These are phyloP conservation scores for Naganishia randhawae DNA, from an alignment of 768 basidiomycete species.

Conservation along the genomic window DNA sequence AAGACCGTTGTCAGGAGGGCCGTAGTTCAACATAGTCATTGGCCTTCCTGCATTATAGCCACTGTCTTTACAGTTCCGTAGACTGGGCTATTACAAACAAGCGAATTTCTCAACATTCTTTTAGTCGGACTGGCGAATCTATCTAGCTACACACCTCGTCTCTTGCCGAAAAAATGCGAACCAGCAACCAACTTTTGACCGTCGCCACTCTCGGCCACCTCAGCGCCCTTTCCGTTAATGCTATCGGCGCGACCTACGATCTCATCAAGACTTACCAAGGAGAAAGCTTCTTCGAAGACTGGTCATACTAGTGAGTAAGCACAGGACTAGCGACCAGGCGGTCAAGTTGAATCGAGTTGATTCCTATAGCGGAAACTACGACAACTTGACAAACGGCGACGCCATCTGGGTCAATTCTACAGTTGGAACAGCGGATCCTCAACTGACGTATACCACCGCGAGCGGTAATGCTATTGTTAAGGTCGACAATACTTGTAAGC, in stretches of 20 bases:
- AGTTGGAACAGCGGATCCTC: conserved; percentile 44
- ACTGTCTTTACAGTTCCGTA: not conserved
- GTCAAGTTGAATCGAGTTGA: not conserved
- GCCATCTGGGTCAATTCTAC: conserved; percentile 52
- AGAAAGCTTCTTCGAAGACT: conserved; percentile 63
- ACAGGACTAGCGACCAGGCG: not conserved
- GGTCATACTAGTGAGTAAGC: conserved; percentile 58
- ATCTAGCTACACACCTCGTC: not conserved
- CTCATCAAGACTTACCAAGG: conserved; percentile 62
- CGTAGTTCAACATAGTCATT: too few relatives aligned
- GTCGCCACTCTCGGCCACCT: not conserved
- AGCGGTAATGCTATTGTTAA: conserved; percentile 72
- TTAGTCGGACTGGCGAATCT: too few relatives aligned
- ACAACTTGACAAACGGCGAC: conserved; percentile 69
- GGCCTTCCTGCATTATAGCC: not conserved
- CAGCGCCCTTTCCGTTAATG: not conserved
- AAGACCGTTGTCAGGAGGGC: too few relatives aligned
- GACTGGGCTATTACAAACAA: not conserved
- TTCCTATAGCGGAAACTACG: conserved; percentile 47
- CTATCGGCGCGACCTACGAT: conserved; percentile 52
- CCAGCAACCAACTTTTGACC: not conserved
- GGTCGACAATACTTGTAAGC: conserved; percentile 62
- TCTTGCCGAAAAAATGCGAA: not conserved
- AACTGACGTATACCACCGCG: conserved; percentile 63
- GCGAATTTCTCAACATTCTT: not conserved